Base-by-base conservation (phyloP, 208 protist genomes). In the Trypanosoma theileri region DNA sequence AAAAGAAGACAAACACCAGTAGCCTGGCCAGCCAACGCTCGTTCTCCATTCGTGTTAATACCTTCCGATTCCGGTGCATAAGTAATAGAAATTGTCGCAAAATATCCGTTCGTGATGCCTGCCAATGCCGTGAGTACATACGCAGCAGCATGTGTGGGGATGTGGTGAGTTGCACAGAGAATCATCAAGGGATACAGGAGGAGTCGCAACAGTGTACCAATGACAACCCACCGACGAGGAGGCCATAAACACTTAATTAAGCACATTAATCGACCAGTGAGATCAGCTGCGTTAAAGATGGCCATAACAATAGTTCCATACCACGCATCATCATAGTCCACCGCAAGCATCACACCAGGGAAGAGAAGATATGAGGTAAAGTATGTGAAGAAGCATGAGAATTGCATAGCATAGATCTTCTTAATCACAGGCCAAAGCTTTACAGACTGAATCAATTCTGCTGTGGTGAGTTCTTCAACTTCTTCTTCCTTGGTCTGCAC, bases 91-190 rank as follows among this genome's bases (percentile, higher is more conserved):
- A 94, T 62, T 16, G 82, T 84, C 9, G 82, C 86, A 19, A 92
- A 82, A 73, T 86, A 95, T n/a, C 92, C 92, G 60, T 93, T 95
- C 26, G 85, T 84, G 12, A 93, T n/a, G 3, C 79, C 82, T 53
- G 86, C 60, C 31, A 88, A 21, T 16, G 72, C 60, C 0, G 83
- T 81, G 61, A 93, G 69, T 12, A 92, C 65, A 70, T 87, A 89
- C 6, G 78, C 57, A 16, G 80, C 64, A 19, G 66, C 75, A 54
- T 89, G 53, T 16, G 62, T 73, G 0, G 81, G 84, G 41, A 95
- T 92, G 52, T 71, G 75, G 41, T 74, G 64, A 62, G 69, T 54
- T 13, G 82, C 86, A 54, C 90, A 95, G 14, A 95, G 71, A 22
- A 95, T 16, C 8, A 93, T 42, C 16, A 92, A 66, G n/a, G 87